Percentiles rank a stretch among this genome's conserved stretches.
Evolutionary conservation across 345 rosid genomes (phyloP).

Genomic region (Hibiscus mutabilis): DNA sequence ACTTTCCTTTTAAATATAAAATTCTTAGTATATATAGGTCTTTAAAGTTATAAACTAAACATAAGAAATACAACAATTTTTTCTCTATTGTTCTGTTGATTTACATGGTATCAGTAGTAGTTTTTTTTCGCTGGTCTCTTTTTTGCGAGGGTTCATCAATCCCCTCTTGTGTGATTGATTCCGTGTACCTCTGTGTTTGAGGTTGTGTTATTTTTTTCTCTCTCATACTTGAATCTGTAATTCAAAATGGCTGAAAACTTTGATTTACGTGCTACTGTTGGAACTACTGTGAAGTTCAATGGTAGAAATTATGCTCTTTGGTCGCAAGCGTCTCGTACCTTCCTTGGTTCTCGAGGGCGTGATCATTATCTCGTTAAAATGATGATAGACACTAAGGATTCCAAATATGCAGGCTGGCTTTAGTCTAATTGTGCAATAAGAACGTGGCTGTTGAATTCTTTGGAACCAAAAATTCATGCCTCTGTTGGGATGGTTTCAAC

Average conservation of each 20-base stretch:
- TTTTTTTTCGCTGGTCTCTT: too few relatives aligned
- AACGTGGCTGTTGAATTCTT: not conserved
- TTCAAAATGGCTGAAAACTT: not conserved
- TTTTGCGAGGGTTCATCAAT: not conserved
- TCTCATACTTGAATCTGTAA: not conserved
- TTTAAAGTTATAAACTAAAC: too few relatives aligned
- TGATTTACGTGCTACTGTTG: not conserved
- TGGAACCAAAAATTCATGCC: not conserved
- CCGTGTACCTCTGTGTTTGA: too few relatives aligned
- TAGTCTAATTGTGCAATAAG: too few relatives aligned
- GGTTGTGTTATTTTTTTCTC: not conserved
- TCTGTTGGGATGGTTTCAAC: not conserved
- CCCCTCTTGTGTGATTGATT: not conserved
- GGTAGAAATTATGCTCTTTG: not conserved
- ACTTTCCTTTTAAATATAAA: too few relatives aligned
- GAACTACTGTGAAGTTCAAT: not conserved
- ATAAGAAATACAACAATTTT: too few relatives aligned
- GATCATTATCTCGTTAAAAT: not conserved
- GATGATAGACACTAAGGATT: not conserved
- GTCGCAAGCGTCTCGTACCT: not conserved
- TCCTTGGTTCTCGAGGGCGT: not conserved
- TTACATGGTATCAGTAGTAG: not conserved
- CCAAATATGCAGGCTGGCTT: not conserved
- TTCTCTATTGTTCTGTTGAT: too few relatives aligned
- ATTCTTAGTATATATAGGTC: too few relatives aligned